Evolutionary conservation across 139 green algal species (phyloP).

Genomic region (Coccomyxa sp.): DNA sequence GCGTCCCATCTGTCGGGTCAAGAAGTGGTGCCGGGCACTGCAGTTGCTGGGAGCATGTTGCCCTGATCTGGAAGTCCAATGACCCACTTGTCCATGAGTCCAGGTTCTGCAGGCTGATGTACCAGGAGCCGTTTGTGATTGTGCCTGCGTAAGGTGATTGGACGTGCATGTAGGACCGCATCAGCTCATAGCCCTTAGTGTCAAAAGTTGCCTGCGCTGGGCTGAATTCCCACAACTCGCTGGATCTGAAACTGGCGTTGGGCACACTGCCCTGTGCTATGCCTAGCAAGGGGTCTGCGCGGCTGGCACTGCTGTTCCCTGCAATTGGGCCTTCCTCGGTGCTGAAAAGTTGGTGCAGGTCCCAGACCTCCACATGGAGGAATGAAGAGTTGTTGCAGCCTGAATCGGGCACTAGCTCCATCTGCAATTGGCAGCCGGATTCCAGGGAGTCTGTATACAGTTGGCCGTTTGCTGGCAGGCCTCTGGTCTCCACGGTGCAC

Average conservation of each 20-base stretch:
- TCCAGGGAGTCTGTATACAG: not conserved
- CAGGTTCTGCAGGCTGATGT: constrained; percentile 8
- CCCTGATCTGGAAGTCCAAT: not conserved
- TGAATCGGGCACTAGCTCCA: not conserved
- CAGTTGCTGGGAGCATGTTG: not conserved
- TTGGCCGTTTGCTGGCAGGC: too few relatives aligned
- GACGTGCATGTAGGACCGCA: not conserved
- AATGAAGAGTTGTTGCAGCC: not conserved
- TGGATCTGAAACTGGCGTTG: not conserved
- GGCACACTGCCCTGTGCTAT: not conserved
- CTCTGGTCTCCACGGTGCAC: too few relatives aligned
- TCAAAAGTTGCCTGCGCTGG: not conserved
- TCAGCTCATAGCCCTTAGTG: not conserved
- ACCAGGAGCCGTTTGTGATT: not conserved
- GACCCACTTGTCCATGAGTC: not conserved
- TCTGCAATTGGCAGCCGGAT: not conserved
- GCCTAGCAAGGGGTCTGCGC: not conserved
- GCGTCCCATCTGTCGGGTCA: not conserved
- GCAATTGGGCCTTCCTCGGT: not conserved
- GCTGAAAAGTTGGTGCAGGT: not conserved
- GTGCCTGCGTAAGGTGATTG: not conserved
- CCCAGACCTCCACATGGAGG: not conserved
- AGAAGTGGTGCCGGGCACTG: not conserved
- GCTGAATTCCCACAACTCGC: not conserved
- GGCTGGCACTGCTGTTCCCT: not conserved